phyloP scores from a whole-genome alignment of 2,329 filamentous ascomycete genomes.

The Tolypocladium paradoxum region DNA sequence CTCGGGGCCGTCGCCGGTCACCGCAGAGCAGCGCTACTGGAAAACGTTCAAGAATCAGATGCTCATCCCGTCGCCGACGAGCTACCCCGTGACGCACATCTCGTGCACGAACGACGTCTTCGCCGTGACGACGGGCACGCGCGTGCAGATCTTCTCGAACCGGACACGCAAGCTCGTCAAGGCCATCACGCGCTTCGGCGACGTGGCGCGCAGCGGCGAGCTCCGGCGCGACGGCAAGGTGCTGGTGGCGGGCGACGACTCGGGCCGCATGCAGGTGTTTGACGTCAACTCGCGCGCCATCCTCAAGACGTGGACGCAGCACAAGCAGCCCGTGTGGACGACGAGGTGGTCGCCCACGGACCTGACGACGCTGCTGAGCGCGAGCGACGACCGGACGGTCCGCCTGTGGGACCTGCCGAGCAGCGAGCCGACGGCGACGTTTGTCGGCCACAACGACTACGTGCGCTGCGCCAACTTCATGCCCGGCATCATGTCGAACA shows the following conservation, averaged over 20 bases:
- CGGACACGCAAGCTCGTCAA: conserved; percentile 86
- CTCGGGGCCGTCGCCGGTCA: conserved; percentile 69
- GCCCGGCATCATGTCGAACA: conserved; percentile 58
- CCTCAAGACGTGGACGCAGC: conserved; percentile 86
- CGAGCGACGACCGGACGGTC: conserved; percentile 87
- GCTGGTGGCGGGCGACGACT: conserved; percentile 83
- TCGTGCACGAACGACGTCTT: conserved; percentile 69
- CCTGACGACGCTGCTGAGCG: conserved; percentile 76
- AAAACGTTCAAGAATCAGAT: conserved; percentile 86
- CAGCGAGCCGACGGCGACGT: conserved; percentile 63
- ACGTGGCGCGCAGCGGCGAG: conserved; percentile 81
- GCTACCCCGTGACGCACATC: conserved; percentile 84
- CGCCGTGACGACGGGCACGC: conserved; percentile 86
- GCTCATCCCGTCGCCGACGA: conserved; percentile 80
- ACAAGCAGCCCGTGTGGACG: conserved; percentile 89
- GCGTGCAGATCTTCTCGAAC: conserved; percentile 88
- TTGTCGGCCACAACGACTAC: conserved; percentile 84
- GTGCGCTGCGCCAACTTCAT: conserved; percentile 82
- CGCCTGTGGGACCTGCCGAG: conserved; percentile 87
- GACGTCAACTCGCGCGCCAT: conserved; percentile 83
- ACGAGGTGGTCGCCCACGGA: conserved; percentile 88
- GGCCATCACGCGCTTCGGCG: conserved; percentile 88
- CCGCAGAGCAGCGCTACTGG: conserved; percentile 94
- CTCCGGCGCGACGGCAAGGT: conserved; percentile 82
- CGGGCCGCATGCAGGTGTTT: conserved; percentile 88